phyloP scores from a whole-genome alignment of 2,329 filamentous ascomycete species.

The Cladosporium sp. region DNA sequence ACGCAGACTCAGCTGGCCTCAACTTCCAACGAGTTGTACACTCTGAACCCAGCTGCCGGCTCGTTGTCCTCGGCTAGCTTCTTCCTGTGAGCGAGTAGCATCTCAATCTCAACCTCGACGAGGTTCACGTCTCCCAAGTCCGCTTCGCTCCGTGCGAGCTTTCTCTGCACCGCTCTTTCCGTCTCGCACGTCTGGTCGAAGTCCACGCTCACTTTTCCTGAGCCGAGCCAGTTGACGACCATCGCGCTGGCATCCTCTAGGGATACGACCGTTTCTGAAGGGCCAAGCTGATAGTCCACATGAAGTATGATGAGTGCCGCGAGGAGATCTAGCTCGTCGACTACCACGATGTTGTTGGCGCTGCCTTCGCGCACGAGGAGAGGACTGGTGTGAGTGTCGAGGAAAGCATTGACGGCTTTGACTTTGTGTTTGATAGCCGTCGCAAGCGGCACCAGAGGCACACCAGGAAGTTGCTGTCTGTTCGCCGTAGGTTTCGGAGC shows the following conservation, averaged over 20 bases:
- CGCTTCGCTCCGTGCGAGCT: background rate
- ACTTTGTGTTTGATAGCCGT: background rate
- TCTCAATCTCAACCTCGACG: background rate
- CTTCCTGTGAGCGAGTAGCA: background rate
- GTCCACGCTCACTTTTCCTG: background rate
- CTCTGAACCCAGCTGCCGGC: background rate
- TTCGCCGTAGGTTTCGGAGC: background rate
- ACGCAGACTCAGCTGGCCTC: background rate
- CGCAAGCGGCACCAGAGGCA: background rate
- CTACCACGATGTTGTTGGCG: background rate
- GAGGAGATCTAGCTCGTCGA: background rate
- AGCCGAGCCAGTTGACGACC: background rate
- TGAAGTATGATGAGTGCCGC: constrained; percentile 1
- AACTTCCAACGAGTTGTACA: background rate
- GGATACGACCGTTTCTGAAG: background rate
- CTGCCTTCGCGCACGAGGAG: background rate
- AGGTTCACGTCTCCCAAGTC: background rate
- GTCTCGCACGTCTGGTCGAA: background rate
- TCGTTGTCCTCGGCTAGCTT: background rate
- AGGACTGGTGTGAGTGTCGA: background rate
- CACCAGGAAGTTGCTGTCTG: background rate
- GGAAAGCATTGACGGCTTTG: background rate
- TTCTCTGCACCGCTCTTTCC: background rate
- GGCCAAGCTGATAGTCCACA: background rate
- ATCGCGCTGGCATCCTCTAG: background rate